phyloP scores from a whole-genome alignment of 1,139 yeast genomes.

The Oligophagozyma castellii region DNA sequence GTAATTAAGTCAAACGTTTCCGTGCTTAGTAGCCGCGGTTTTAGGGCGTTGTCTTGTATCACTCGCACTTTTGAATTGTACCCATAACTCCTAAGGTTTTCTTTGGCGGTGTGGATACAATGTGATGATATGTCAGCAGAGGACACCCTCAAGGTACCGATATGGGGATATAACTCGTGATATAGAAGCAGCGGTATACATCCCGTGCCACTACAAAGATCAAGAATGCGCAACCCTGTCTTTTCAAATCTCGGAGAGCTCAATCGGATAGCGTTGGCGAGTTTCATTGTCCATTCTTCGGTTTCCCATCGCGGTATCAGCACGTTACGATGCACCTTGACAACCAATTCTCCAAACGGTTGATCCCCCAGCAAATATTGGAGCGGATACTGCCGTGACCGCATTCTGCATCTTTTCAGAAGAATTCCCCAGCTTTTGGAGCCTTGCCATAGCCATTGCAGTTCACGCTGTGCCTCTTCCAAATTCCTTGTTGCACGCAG shows the following conservation, averaged over 20 bases:
- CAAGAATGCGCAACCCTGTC: slow-evolving; percentile 33
- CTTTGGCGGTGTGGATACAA: slow-evolving; percentile 39
- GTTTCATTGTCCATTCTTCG: slow-evolving; percentile 65
- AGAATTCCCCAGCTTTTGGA: slow-evolving; percentile 25
- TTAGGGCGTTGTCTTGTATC: background rate
- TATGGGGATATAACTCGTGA: slow-evolving; percentile 20
- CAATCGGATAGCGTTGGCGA: slow-evolving; percentile 24
- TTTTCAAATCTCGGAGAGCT: too few species aligned
- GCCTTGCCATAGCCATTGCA: slow-evolving; percentile 33
- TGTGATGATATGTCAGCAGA: slow-evolving; percentile 49
- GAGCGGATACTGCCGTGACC: slow-evolving; percentile 46
- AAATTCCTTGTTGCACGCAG: slow-evolving; percentile 26
- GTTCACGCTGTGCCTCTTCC: slow-evolving; percentile 30
- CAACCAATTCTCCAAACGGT: slow-evolving; percentile 64
- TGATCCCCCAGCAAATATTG: slow-evolving; percentile 78
- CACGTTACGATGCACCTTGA: slow-evolving; percentile 50
- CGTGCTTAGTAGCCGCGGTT: background rate
- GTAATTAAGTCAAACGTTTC: slow-evolving; percentile 38
- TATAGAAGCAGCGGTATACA: slow-evolving; percentile 55
- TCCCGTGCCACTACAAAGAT: slow-evolving; percentile 85
- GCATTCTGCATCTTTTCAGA: slow-evolving; percentile 22
- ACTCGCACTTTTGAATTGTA: background rate
- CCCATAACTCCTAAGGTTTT: slow-evolving; percentile 28
- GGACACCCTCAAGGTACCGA: slow-evolving; percentile 17
- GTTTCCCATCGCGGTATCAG: slow-evolving; percentile 93